Conservation (phyloP, 352 stramenopile genomes). For the Phytophthora uliginosa region DNA sequence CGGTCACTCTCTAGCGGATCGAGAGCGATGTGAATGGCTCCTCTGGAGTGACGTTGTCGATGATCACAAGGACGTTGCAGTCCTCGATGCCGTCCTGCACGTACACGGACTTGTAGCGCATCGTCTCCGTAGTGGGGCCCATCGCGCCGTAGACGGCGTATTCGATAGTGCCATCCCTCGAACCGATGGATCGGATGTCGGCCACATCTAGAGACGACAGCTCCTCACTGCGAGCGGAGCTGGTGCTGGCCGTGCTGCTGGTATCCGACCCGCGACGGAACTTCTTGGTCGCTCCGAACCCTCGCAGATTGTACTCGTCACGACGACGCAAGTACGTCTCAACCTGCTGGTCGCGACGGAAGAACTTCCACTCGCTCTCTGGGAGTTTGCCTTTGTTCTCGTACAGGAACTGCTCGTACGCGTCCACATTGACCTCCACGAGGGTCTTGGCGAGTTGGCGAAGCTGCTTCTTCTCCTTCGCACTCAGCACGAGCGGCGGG, state of each 20-base stretch:
- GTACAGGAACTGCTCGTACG: constrained; percentile 33
- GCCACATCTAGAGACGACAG: constrained; percentile 28
- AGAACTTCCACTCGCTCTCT: constrained; percentile 34
- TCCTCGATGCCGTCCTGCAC: constrained; percentile 38
- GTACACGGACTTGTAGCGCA: constrained; percentile 44
- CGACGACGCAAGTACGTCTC: constrained; percentile 35
- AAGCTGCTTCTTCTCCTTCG: constrained; percentile 33
- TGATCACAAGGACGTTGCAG: constrained; percentile 39
- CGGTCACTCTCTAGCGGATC: constrained; percentile 34
- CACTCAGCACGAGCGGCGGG: constrained; percentile 25
- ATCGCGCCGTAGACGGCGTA: constrained; percentile 42
- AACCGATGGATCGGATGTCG: constrained; percentile 38
- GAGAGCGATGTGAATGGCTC: constrained; percentile 31
- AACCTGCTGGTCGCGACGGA: constrained; percentile 34
- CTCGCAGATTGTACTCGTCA: constrained; percentile 29
- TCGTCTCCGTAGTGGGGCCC: constrained; percentile 38
- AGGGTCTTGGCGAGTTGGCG: constrained; percentile 32
- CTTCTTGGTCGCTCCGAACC: constrained; percentile 30
- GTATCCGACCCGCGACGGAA: constrained; percentile 28
- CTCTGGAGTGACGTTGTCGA: constrained; percentile 32
- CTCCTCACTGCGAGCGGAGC: constrained; percentile 24
- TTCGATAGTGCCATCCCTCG: constrained; percentile 39
- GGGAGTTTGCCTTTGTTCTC: constrained; percentile 31
- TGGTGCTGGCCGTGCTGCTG: constrained; percentile 20
- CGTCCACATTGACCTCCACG: constrained; percentile 35